Percentiles rank a stretch among this genome's conserved stretches.
These are phyloP conservation scores for Chondrus crispus DNA, from an alignment of 23 red algal species.

Conservation along the genomic window DNA sequence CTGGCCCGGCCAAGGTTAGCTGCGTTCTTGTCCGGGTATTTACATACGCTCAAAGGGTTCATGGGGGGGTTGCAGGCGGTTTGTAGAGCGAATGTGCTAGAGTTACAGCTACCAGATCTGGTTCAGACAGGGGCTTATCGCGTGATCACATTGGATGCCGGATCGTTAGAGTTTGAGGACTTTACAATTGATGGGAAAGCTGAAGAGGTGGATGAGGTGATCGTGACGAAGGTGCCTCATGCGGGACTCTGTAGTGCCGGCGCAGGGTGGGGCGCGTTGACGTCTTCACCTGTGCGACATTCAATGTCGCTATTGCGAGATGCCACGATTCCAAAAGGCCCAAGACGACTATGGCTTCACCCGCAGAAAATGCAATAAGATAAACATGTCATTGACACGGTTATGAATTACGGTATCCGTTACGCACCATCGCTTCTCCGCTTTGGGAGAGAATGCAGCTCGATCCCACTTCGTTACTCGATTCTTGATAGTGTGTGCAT, in stretches of 20 bases:
- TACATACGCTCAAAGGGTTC: slow-evolving; percentile 43
- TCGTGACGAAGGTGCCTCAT: slow-evolving; percentile 43
- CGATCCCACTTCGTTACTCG: slow-evolving; percentile 45
- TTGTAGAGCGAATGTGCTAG: slow-evolving; percentile 1
- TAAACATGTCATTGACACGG: slow-evolving; percentile 75
- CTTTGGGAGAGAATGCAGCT: slow-evolving; percentile 43
- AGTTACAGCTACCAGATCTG: slow-evolving; percentile 57
- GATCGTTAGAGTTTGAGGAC: slow-evolving; percentile 18
- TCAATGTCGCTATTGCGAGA: too few species aligned
- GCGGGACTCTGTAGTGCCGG: slow-evolving; percentile 57
- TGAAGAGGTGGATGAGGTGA: neutral
- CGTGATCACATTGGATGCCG: slow-evolving; percentile 39
- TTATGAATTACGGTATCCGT: slow-evolving; percentile 93
- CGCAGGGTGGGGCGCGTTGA: slow-evolving; percentile 9
- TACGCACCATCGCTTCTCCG: slow-evolving; percentile 75
- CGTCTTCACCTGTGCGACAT: slow-evolving; percentile 26
- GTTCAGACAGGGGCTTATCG: slow-evolving; percentile 19
- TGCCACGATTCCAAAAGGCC: slow-evolving; percentile 50
- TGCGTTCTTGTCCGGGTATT: slow-evolving; percentile 44
- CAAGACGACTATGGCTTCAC: slow-evolving; percentile 65
- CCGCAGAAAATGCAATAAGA: slow-evolving; percentile 66
- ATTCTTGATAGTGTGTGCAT: slow-evolving; percentile 81
- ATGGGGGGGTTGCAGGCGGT: slow-evolving; percentile 38
- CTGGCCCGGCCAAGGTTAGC: slow-evolving; percentile 36
- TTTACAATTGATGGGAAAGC: too few species aligned